Base-by-base conservation (phyloP, 2,329 filamentous ascomycete genomes). In the Stenocarpella maydis region DNA sequence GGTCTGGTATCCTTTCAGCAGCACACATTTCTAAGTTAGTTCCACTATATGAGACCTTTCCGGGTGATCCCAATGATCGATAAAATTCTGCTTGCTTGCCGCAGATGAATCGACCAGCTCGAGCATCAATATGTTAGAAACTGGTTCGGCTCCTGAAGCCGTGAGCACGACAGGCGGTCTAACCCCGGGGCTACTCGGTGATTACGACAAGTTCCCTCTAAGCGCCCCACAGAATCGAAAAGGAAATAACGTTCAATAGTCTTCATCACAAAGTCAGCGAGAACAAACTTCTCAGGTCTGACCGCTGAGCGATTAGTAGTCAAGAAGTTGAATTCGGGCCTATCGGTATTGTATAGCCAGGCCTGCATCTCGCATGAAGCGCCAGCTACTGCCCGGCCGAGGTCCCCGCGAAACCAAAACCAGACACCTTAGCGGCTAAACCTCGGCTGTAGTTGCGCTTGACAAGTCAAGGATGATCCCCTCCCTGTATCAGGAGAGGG, bases 401-500 rank as follows among this genome's bases (percentile, higher is more conserved):
- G 24, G 58, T 47, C 47, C 34, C 39, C 39, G 58, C 58, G 41
- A 61, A 61, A 61, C 58, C 58, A 34, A 61, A 24, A 47, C 4
- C 19, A 61, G 39, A 43, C 34, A 31, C 21, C 6, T 28, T 31
- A 21, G 21, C 58, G 58, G 58, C 41, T 61, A 61, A 61, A 47
- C 41, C 41, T 61, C 58, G 58, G 58, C 58, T 47, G 58, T 47
- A 34, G 58, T 61, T 41, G 10, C 58, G 39, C 55, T 26, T 39
- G 41, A 61, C 58, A 47, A 12, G 41, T 47, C 58, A 47, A 12
- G 58, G 58, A 61, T 47, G 41, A 61, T 47, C 58, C 58, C 58
- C 26, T 43, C 14, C 21, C 41, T 21, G 26, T 17, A 26, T 47
- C 19, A 37, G 34, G 34, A 37, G 34, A 37, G 37, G 54, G 37